These are phyloP conservation scores for Ustilago cynodontis DNA, from an alignment of 1,284 basidiomycete genomes.

Conservation along the genomic window DNA sequence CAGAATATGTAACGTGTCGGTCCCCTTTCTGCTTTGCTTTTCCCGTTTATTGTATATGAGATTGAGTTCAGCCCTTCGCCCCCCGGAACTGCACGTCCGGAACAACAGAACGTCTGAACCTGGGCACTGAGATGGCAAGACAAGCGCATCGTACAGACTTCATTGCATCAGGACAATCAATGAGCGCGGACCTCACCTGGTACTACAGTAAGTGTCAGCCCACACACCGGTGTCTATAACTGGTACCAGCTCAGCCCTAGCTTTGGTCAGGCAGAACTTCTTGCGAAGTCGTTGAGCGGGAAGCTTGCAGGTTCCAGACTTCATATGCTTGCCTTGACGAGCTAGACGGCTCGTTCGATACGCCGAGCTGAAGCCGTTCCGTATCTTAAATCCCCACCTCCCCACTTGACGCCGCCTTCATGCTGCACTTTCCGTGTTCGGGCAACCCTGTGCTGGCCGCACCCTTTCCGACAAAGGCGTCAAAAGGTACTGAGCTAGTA, in stretches of 20 bases:
- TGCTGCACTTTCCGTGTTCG: too few relatives aligned
- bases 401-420: too few relatives aligned
- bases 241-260: not conserved
- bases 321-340: not conserved
- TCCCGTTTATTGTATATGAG: not conserved
- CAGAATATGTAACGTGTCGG: too few relatives aligned
- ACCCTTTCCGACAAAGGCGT: too few relatives aligned
- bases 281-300: too few relatives aligned
- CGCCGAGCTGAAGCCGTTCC: not conserved
- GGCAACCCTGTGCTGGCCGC: too few relatives aligned
- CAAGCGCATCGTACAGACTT: slow-evolving; percentile 7
- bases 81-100: not conserved
- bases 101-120: not conserved
- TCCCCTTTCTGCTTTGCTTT: not conserved
- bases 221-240: not conserved
- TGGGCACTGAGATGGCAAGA: not conserved
- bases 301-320: not conserved
- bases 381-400: too few relatives aligned
- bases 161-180: not conserved
- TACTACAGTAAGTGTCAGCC: not conserved
- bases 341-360: not conserved
- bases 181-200: not conserved
- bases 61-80: not conserved
- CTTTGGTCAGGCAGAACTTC: not conserved
- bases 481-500: too few relatives aligned